Conservation (phyloP, 306 rosid species). For the Prunus persica region DNA sequence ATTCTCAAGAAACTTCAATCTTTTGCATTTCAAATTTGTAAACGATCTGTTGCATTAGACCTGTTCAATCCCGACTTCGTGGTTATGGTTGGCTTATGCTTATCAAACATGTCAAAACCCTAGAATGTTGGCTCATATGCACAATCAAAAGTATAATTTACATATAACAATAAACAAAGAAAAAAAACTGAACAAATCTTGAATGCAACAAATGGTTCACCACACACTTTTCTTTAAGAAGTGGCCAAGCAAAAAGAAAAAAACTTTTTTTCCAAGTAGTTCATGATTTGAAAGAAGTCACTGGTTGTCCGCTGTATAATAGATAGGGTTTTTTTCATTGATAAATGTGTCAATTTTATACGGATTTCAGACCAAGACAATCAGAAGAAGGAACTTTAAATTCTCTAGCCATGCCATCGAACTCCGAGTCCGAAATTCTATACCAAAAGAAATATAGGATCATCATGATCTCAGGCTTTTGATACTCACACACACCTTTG, state of each 20-base stretch:
- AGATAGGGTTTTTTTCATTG: conserved; percentile 14
- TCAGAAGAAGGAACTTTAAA: background rate
- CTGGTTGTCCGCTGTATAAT: background rate
- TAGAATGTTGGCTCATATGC: background rate
- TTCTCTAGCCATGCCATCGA: conserved; percentile 7
- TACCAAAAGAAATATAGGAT: background rate
- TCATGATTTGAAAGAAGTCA: background rate
- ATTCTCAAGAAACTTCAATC: background rate
- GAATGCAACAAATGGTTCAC: too few relatives aligned
- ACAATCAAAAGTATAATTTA: background rate
- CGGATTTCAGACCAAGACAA: conserved; percentile 8
- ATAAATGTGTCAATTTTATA: conserved; percentile 11
- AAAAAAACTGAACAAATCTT: background rate
- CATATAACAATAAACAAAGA: background rate
- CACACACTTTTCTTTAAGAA: background rate
- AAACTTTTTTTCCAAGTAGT: background rate
- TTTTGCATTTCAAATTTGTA: background rate
- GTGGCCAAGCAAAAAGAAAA: background rate
- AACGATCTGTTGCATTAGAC: background rate
- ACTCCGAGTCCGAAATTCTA: background rate
- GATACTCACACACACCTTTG: background rate
- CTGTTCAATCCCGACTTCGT: background rate
- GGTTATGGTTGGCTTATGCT: background rate
- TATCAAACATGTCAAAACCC: background rate
- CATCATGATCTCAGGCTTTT: background rate